Percentiles rank a stretch among this genome's conserved stretches.
These are phyloP conservation scores for Trichoderma arundinaceum DNA, from an alignment of 2,329 filamentous ascomycete genomes.

Conservation along the genomic window DNA sequence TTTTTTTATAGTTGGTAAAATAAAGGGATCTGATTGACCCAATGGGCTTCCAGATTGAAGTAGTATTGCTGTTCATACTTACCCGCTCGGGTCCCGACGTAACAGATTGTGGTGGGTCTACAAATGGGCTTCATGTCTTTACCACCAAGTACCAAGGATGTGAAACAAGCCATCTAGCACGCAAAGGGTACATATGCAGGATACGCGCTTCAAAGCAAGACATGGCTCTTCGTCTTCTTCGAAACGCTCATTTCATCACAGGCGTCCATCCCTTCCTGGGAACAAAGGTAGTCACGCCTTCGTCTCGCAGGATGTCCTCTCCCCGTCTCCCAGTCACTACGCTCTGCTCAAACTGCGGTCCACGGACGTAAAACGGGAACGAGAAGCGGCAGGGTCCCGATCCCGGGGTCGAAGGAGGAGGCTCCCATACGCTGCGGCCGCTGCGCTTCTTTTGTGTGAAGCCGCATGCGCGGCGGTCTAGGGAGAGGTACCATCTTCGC, in stretches of 20 bases:
- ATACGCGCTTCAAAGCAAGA: background rate
- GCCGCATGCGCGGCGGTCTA: slow-evolving; percentile 65
- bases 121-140: background rate
- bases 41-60: too few species aligned
- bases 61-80: background rate
- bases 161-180: background rate
- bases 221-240: too few species aligned
- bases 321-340: slow-evolving; percentile 67
- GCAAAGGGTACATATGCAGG: background rate
- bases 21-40: background rate
- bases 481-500: slow-evolving; percentile 67
- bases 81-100: too few species aligned
- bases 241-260: slow-evolving; percentile 46
- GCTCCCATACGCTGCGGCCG: slow-evolving; percentile 32
- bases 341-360: slow-evolving; percentile 67
- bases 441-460: slow-evolving; percentile 51
- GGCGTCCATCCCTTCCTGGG: slow-evolving; percentile 65
- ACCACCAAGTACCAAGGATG: too few species aligned
- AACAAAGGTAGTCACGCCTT: slow-evolving; percentile 62
- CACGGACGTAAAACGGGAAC: slow-evolving; percentile 67
- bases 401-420: background rate
- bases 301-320: slow-evolving; percentile 64
- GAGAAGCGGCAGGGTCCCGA: slow-evolving; percentile 40
- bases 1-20: background rate
- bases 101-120: too few species aligned